These are phyloP conservation scores for Kondoa subrosea DNA, from an alignment of 768 basidiomycete genomes.

Conservation along the genomic window DNA sequence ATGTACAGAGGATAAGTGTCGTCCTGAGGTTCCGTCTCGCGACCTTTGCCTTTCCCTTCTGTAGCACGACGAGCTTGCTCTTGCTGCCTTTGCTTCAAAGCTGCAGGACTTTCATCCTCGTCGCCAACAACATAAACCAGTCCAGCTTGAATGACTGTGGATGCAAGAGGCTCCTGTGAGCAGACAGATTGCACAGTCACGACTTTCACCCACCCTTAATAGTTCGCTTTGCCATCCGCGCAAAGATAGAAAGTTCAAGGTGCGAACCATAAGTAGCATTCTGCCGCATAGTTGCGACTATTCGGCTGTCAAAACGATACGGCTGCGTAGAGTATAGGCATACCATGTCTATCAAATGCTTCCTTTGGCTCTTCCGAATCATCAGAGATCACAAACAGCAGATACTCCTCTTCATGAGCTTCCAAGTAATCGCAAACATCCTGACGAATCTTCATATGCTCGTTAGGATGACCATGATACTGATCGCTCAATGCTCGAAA, in stretches of 20 bases:
- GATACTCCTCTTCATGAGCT: slow-evolving; percentile 48
- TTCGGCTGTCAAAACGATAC: slow-evolving; percentile 6
- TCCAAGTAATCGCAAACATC: slow-evolving; percentile 74
- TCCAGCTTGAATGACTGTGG: slow-evolving; percentile 62
- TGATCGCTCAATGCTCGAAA: slow-evolving; percentile 52
- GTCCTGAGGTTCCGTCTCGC: slow-evolving; percentile 25
- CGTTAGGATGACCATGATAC: slow-evolving; percentile 54
- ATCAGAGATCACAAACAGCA: slow-evolving; percentile 33
- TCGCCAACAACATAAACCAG: slow-evolving; percentile 71
- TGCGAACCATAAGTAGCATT: slow-evolving; percentile 79
- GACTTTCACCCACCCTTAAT: slow-evolving; percentile 43
- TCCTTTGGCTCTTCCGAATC: slow-evolving; percentile 50
- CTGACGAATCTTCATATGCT: slow-evolving; percentile 50
- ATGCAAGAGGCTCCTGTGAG: neutral
- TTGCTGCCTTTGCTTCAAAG: slow-evolving; percentile 6
- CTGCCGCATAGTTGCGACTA: slow-evolving; percentile 17
- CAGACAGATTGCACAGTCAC: neutral
- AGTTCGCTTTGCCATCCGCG: slow-evolving; percentile 56
- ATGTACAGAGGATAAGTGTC: slow-evolving; percentile 47
- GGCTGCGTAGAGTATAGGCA: neutral
- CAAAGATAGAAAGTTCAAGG: slow-evolving; percentile 81
- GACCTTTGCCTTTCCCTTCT: slow-evolving; percentile 16
- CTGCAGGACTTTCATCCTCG: slow-evolving; percentile 30
- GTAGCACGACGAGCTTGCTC: slow-evolving; percentile 10
- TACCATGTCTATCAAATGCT: slow-evolving; percentile 49